Conservation (phyloP, 768 basidiomycete genomes). For the Butyriboletus loyo region DNA sequence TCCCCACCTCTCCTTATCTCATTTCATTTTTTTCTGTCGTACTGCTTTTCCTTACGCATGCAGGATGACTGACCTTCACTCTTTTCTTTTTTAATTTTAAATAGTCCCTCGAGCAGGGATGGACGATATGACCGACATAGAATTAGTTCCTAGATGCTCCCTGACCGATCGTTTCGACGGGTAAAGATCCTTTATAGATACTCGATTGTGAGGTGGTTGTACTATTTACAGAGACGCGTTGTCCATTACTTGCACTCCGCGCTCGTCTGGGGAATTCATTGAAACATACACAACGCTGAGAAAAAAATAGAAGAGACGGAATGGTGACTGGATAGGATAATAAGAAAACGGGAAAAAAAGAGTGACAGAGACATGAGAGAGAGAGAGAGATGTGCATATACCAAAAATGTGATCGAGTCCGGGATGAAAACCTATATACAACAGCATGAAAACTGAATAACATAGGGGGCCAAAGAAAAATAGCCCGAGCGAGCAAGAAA, state of each 20-base stretch:
- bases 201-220: conserved; percentile 16
- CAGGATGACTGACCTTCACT: conserved; percentile 1
- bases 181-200: conserved; percentile 5
- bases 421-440: conserved; percentile 10
- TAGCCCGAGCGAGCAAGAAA: background rate
- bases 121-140: conserved; percentile 22
- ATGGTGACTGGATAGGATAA: background rate
- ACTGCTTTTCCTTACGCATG: conserved; percentile 1
- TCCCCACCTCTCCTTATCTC: background rate
- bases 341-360: background rate
- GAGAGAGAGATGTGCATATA: conserved; percentile 1
- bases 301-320: background rate
- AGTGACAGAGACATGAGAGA: conserved; percentile 5
- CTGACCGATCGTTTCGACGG: background rate
- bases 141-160: conserved; percentile 11
- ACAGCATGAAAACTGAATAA: conserved; percentile 7
- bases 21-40: background rate
- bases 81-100: background rate
- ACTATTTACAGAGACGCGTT: conserved; percentile 14
- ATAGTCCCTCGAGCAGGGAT: conserved; percentile 1
- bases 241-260: background rate
- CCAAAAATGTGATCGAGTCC: conserved; percentile 9
- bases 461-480: background rate
- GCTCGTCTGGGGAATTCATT: background rate
- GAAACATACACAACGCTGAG: conserved; percentile 8